A percentile compares a stretch with the other conserved stretches of the same genome.
These are phyloP conservation scores for Phytopythium litorale DNA, from an alignment of 352 stramenopile species.

Conservation along the genomic window DNA sequence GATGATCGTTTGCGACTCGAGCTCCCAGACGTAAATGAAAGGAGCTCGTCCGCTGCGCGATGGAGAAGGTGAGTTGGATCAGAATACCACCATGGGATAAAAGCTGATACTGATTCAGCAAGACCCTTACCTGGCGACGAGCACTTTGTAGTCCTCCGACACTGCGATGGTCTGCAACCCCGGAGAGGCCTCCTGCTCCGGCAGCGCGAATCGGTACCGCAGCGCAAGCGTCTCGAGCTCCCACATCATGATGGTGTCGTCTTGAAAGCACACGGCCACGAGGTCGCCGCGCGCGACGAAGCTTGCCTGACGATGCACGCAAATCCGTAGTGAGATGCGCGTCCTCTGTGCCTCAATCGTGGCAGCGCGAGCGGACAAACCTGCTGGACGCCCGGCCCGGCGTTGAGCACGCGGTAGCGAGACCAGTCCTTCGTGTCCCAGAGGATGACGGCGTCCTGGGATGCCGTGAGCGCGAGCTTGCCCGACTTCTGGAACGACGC, in stretches of 20 bases:
- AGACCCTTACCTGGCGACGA: slow-evolving; percentile 68
- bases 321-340: background rate
- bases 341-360: background rate
- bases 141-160: slow-evolving; percentile 68
- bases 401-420: slow-evolving; percentile 75
- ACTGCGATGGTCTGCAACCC: slow-evolving; percentile 65
- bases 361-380: slow-evolving; percentile 4
- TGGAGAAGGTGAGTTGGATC: background rate
- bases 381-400: slow-evolving; percentile 57
- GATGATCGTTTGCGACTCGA: slow-evolving; percentile 81
- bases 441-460: slow-evolving; percentile 72
- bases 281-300: slow-evolving; percentile 60
- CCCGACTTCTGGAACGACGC: slow-evolving; percentile 73
- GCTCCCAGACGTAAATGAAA: slow-evolving; percentile 84
- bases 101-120: background rate
- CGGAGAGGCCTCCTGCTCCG: slow-evolving; percentile 53
- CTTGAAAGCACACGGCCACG: slow-evolving; percentile 78
- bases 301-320: slow-evolving; percentile 21
- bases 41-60: slow-evolving; percentile 47
- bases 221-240: slow-evolving; percentile 69
- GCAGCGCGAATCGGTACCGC: slow-evolving; percentile 68
- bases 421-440: slow-evolving; percentile 87
- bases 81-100: background rate
- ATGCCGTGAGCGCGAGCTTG: slow-evolving; percentile 69
- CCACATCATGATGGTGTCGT: slow-evolving; percentile 88